phyloP scores from a whole-genome alignment of 352 stramenopile genomes.

The Globisporangium paroecandrum region DNA sequence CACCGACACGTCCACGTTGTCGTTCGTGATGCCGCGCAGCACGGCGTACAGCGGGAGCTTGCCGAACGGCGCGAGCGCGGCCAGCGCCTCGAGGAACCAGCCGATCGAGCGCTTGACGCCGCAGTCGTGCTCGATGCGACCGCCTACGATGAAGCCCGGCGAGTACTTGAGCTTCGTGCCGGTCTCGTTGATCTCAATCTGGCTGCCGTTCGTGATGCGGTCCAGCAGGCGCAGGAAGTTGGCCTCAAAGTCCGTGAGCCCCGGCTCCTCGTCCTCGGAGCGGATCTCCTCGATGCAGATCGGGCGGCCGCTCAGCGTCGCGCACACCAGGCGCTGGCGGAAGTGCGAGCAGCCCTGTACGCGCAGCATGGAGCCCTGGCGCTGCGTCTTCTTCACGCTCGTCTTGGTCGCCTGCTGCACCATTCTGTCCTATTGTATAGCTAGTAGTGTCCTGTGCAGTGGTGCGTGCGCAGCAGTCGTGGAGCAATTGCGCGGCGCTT shows the following conservation, averaged over 20 bases:
- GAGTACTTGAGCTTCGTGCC: slow-evolving; percentile 97
- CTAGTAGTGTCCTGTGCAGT: background rate
- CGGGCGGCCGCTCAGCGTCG: slow-evolving; percentile 89
- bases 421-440: background rate
- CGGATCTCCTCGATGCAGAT: slow-evolving; percentile 96
- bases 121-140: slow-evolving; percentile 95
- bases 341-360: slow-evolving; percentile 91
- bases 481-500: slow-evolving; percentile 2
- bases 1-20: slow-evolving; percentile 87
- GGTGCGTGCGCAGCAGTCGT: background rate
- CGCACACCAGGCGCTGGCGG: slow-evolving; percentile 91
- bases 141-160: slow-evolving; percentile 95
- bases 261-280: slow-evolving; percentile 92
- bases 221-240: slow-evolving; percentile 97
- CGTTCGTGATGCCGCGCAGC: slow-evolving; percentile 96
- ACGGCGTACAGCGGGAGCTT: slow-evolving; percentile 94
- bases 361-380: slow-evolving; percentile 43
- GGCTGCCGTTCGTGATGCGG: slow-evolving; percentile 95
- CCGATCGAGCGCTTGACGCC: slow-evolving; percentile 88
- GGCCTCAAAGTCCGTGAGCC: slow-evolving; percentile 95
- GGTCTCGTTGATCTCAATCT: slow-evolving; percentile 99
- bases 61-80: slow-evolving; percentile 96
- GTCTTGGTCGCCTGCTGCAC: slow-evolving; percentile 20
- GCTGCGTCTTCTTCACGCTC: slow-evolving; percentile 30
- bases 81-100: slow-evolving; percentile 98